Percentiles rank a stretch among this genome's conserved stretches.
Evolutionary conservation across 768 basidiomycete species (phyloP).

Genomic region (Boletellus sp.): DNA sequence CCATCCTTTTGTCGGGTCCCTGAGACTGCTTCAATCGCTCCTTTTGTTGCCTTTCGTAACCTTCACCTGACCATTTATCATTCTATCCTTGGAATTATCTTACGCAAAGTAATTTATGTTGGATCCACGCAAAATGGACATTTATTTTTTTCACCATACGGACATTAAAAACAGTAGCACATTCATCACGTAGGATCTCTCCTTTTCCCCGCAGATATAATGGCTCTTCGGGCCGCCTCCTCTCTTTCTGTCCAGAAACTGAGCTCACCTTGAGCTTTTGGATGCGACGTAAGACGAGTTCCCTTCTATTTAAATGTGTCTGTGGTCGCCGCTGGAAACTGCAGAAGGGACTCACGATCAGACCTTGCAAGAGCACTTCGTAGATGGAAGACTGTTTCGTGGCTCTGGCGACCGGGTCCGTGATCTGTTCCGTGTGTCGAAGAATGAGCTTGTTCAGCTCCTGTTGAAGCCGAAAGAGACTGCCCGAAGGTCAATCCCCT

Average conservation of each 20-base stretch:
- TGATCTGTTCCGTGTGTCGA: slow-evolving; percentile 65
- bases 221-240: slow-evolving; percentile 68
- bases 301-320: slow-evolving; percentile 45
- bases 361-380: slow-evolving; percentile 67
- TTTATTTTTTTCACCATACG: slow-evolving; percentile 5
- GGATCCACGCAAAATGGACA: slow-evolving; percentile 16
- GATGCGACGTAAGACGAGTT: slow-evolving; percentile 69
- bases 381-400: slow-evolving; percentile 72
- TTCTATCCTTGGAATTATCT: slow-evolving; percentile 9
- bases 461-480: slow-evolving; percentile 78
- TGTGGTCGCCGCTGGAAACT: background rate
- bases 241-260: slow-evolving; percentile 84
- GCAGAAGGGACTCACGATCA: slow-evolving; percentile 56
- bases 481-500: slow-evolving; percentile 30
- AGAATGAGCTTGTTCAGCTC: slow-evolving; percentile 76
- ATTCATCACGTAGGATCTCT: slow-evolving; percentile 21
- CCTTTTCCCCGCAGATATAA: slow-evolving; percentile 40
- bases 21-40: slow-evolving; percentile 12
- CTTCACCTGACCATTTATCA: slow-evolving; percentile 7
- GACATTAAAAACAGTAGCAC: slow-evolving; percentile 13
- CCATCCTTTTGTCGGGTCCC: slow-evolving; percentile 11
- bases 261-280: slow-evolving; percentile 82
- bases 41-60: slow-evolving; percentile 4
- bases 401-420: slow-evolving; percentile 57
- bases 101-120: slow-evolving; percentile 20